Conservation (phyloP, 2,329 filamentous ascomycete species). For the Ophiostoma sp. region DNA sequence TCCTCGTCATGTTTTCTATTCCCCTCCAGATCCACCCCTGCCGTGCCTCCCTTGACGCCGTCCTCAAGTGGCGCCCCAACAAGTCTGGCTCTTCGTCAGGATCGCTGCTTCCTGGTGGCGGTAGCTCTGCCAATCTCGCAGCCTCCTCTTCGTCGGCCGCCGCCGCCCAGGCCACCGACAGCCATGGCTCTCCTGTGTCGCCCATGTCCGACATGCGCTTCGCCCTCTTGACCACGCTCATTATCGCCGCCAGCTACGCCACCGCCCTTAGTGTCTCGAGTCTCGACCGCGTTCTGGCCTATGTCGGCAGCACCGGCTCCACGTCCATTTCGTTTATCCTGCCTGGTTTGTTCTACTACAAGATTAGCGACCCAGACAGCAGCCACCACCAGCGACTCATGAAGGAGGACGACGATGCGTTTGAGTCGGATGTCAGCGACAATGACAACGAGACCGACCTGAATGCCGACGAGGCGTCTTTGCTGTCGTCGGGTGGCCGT, state of each 20-base stretch:
- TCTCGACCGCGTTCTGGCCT: constrained; percentile 87
- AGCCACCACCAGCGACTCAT: constrained; percentile 80
- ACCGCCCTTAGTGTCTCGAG: constrained; percentile 89
- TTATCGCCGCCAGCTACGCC: constrained; percentile 81
- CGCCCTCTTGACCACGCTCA: constrained; percentile 80
- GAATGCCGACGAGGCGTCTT: constrained; percentile 35
- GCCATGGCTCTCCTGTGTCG: constrained; percentile 55
- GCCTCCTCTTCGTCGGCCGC: constrained; percentile 38
- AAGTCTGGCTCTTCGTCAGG: constrained; percentile 33
- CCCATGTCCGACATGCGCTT: constrained; percentile 86
- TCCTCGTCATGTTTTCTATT: constrained; percentile 95
- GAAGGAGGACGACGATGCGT: constrained; percentile 84
- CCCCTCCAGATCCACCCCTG: constrained; percentile 95
- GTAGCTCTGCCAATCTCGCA: constrained; percentile 42
- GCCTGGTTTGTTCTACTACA: constrained; percentile 96
- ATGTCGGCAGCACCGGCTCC: constrained; percentile 90
- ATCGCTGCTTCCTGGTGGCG: constrained; percentile 30
- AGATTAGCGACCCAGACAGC: constrained; percentile 89
- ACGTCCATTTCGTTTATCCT: constrained; percentile 97
- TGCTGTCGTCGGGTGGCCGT: constrained; percentile 43
- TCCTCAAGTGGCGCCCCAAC: constrained; percentile 85
- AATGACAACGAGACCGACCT: constrained; percentile 47
- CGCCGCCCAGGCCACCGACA: constrained; percentile 38
- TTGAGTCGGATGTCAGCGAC: constrained; percentile 41
- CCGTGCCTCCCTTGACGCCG: constrained; percentile 89